Conservation (phyloP, 352 stramenopile species). For the Phytophthora foliorum region DNA sequence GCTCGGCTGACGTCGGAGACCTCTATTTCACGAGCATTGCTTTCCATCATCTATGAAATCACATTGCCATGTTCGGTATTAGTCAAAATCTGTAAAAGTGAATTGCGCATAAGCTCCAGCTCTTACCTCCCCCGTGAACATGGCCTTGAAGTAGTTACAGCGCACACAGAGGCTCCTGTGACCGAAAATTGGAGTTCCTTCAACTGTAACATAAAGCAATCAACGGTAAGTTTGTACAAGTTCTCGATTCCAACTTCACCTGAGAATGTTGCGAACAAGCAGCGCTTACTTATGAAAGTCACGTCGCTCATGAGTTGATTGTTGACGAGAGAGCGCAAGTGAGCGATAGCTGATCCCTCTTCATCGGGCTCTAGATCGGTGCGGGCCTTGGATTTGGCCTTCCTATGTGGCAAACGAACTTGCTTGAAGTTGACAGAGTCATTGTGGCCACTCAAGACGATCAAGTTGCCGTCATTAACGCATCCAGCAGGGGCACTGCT, state of each 20-base stretch:
- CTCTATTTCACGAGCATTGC: constrained; percentile 84
- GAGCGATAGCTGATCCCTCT: constrained; percentile 73
- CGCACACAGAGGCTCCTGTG: constrained; percentile 94
- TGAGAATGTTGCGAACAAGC: background rate
- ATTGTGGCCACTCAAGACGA: constrained; percentile 96
- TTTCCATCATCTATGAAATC: constrained; percentile 89
- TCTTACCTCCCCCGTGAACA: constrained; percentile 81
- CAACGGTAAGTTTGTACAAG: background rate
- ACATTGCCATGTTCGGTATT: background rate
- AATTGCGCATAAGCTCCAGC: background rate
- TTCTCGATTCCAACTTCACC: no score
- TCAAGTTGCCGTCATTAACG: constrained; percentile 92
- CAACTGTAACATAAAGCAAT: constrained; percentile 50
- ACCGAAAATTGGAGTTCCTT: constrained; percentile 83
- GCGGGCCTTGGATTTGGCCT: constrained; percentile 67
- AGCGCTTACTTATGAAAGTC: constrained; percentile 74
- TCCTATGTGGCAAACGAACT: constrained; percentile 86
- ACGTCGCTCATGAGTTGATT: constrained; percentile 89
- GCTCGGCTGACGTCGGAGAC: constrained; percentile 91
- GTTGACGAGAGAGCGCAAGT: constrained; percentile 83
- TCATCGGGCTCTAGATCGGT: constrained; percentile 21
- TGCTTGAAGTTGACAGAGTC: constrained; percentile 93
- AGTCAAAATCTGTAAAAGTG: background rate
- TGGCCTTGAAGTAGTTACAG: constrained; percentile 95
- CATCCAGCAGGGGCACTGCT: constrained; percentile 94